phyloP scores from a whole-genome alignment of 2,329 filamentous ascomycete genomes.

The Aspergillus sojae region DNA sequence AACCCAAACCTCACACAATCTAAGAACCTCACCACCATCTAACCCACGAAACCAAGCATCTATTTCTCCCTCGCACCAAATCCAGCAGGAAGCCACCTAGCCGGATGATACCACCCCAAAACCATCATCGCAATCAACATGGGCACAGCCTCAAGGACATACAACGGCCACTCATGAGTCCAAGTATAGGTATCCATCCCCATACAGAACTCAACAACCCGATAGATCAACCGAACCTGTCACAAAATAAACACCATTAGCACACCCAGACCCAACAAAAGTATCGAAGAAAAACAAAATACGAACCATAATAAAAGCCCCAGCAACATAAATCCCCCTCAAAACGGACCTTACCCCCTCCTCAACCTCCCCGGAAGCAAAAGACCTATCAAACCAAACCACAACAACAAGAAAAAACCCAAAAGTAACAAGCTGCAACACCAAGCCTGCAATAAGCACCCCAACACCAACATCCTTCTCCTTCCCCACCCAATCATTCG shows the following conservation, averaged over 20 bases:
- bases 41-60: not conserved
- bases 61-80: slow-evolving; percentile 3
- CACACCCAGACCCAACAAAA: not conserved
- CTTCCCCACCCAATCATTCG: slow-evolving; percentile 45
- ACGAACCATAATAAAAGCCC: slow-evolving; percentile 49
- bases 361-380: slow-evolving; percentile 22
- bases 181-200: slow-evolving; percentile 56
- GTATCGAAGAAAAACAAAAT: slow-evolving; percentile 3
- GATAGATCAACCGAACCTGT: slow-evolving; percentile 56
- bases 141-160: slow-evolving; percentile 54
- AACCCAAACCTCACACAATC: not conserved
- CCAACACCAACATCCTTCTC: slow-evolving; percentile 45
- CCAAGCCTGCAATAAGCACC: slow-evolving; percentile 48
- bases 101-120: slow-evolving; percentile 55
- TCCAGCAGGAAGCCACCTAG: slow-evolving; percentile 38
- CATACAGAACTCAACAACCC: slow-evolving; percentile 56
- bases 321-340: slow-evolving; percentile 48
- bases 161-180: slow-evolving; percentile 57
- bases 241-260: not conserved
- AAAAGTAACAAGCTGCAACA: slow-evolving; percentile 47
- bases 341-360: slow-evolving; percentile 45
- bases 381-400: slow-evolving; percentile 39
- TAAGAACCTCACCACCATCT: not conserved
- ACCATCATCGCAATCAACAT: slow-evolving; percentile 49
- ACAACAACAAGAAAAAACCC: slow-evolving; percentile 46